Conservation (phyloP, 2,329 filamentous ascomycete genomes). For the Talaromyces marneffei region DNA sequence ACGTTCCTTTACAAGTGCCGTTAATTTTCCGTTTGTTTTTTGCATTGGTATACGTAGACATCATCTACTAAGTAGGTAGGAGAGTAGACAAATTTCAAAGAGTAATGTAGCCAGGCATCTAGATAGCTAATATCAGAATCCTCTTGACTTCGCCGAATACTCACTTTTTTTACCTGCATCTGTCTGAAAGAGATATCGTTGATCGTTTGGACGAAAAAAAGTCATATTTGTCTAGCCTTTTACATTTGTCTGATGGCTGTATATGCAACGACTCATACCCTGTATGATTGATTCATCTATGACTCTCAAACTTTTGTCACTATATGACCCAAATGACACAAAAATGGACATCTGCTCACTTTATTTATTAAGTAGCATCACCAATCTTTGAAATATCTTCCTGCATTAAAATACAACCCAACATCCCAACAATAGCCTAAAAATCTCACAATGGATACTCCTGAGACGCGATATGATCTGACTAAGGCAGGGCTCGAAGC, state of each 20-base stretch:
- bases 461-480: not conserved
- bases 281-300: not conserved
- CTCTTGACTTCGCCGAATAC: not conserved
- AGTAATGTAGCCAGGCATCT: not conserved
- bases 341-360: not conserved
- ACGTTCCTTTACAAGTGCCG: too few species aligned
- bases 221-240: not conserved
- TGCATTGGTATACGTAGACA: too few species aligned
- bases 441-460: not conserved
- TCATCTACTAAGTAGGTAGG: not conserved
- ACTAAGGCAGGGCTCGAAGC: not conserved
- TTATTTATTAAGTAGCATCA: not conserved
- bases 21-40: too few species aligned
- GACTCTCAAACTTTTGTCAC: not conserved
- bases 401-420: not conserved
- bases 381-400: not conserved
- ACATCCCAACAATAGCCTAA: not conserved
- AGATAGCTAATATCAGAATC: not conserved
- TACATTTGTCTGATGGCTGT: not conserved
- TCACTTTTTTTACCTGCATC: not conserved
- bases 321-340: not conserved
- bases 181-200: not conserved
- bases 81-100: not conserved
- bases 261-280: not conserved
- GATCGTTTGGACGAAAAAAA: too few species aligned